These are phyloP conservation scores for Ilex paraguariensis DNA, from an alignment of 305 asterid genomes.

Conservation along the genomic window DNA sequence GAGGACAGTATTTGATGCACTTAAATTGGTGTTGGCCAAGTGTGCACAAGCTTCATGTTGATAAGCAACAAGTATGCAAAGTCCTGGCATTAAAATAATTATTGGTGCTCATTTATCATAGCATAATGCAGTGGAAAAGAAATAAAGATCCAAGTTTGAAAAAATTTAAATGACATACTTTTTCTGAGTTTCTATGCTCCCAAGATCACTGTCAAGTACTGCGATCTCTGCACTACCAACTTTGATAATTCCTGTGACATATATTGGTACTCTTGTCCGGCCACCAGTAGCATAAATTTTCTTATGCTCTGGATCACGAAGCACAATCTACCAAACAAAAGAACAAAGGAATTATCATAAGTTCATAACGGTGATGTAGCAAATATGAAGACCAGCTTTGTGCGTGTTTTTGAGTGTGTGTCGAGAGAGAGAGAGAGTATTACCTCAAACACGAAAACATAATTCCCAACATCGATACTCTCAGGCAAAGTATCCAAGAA, in stretches of 20 bases:
- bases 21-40: no score
- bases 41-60: no score
- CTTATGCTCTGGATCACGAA: conserved; percentile 69
- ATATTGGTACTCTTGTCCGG: conserved; percentile 64
- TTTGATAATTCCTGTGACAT: conserved; percentile 65
- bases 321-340: conserved; percentile 49
- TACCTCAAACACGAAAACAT: conserved; percentile 83
- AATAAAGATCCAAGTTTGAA: no score
- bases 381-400: no score
- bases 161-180: conserved; percentile 33
- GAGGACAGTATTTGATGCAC: no score
- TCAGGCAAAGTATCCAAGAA: conserved; percentile 66
- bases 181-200: conserved; percentile 65
- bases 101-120: no score
- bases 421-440: conserved; percentile 13
- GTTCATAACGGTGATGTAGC: no score
- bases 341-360: neutral
- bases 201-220: conserved; percentile 78
- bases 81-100: no score
- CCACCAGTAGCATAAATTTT: conserved; percentile 81
- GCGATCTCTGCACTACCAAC: conserved; percentile 64
- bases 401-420: neutral
- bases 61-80: no score
- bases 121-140: no score
- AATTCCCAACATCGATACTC: conserved; percentile 60